These are phyloP conservation scores for Betula pendula DNA, from an alignment of 306 rosid species.

Conservation along the genomic window DNA sequence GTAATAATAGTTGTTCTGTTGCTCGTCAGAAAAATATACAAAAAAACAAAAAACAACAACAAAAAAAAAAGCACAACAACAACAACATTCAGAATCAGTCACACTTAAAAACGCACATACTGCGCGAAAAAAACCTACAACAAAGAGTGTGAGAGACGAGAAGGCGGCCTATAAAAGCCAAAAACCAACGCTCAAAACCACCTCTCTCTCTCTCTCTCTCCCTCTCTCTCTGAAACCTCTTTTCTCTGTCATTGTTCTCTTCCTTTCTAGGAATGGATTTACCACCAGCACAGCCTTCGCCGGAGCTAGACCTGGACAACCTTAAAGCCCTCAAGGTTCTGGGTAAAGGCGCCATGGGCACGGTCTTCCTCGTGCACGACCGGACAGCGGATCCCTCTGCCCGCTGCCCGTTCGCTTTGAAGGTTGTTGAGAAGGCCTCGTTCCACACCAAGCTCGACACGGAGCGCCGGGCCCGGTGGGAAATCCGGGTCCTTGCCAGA, in stretches of 20 bases:
- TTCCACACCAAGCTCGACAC: constrained; percentile 60
- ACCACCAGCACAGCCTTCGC: constrained; percentile 30
- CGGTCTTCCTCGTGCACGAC: constrained; percentile 77
- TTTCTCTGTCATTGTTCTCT: neutral
- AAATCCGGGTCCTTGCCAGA: constrained; percentile 58
- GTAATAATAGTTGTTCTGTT: too few relatives aligned
- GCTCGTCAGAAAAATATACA: too few relatives aligned
- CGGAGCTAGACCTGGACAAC: constrained; percentile 54
- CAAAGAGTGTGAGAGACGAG: neutral
- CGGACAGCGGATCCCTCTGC: constrained; percentile 27
- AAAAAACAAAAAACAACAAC: neutral
- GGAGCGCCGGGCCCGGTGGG: constrained; percentile 87
- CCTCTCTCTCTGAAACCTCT: neutral
- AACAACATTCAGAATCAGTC: neutral
- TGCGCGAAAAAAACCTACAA: neutral
- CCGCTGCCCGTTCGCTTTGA: constrained; percentile 56
- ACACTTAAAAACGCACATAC: neutral
- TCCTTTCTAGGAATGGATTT: constrained; percentile 39
- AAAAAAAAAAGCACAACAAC: neutral
- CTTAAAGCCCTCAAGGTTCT: constrained; percentile 66
- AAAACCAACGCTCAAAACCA: constrained; percentile 29
- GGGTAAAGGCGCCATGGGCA: constrained; percentile 96
- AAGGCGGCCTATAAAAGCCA: constrained; percentile 34
- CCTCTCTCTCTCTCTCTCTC: neutral
- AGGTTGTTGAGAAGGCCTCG: constrained; percentile 70